These are phyloP conservation scores for Penicillium crystallinum DNA, from an alignment of 495 filamentous ascomycete species.

Conservation along the genomic window DNA sequence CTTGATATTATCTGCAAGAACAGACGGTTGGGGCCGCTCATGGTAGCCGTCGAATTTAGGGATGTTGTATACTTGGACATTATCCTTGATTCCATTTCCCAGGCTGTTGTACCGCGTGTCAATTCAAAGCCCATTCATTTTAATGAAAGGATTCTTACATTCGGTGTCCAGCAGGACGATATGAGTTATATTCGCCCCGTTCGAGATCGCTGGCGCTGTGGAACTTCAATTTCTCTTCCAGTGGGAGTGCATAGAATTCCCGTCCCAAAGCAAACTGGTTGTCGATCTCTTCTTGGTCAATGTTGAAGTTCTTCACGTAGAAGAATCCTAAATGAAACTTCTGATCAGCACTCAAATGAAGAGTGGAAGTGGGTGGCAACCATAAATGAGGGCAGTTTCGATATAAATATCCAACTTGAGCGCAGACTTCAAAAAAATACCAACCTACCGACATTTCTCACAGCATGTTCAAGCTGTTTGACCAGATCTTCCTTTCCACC, in stretches of 20 bases:
- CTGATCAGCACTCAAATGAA: neutral
- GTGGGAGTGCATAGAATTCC: constrained; percentile 49
- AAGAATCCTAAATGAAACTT: constrained; percentile 37
- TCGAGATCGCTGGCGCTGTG: constrained; percentile 28
- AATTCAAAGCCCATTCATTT: neutral
- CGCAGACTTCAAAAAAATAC: no score
- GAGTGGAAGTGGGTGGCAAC: neutral
- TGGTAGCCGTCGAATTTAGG: constrained; percentile 47
- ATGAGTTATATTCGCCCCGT: constrained; percentile 37
- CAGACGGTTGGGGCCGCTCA: constrained; percentile 31
- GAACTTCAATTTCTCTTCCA: constrained; percentile 53
- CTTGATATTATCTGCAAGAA: constrained; percentile 26
- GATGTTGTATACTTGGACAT: constrained; percentile 49
- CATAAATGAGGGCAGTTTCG: no score
- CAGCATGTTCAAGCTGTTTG: constrained; percentile 53
- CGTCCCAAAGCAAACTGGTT: constrained; percentile 53
- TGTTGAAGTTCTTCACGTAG: constrained; percentile 51
- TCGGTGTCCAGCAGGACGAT: constrained; percentile 41
- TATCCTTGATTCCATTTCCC: constrained; percentile 43
- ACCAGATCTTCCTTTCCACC: constrained; percentile 52
- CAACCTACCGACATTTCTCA: constrained; percentile 45
- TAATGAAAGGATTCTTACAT: constrained; percentile 22
- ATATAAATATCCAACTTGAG: neutral
- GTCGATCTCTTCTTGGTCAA: constrained; percentile 51
- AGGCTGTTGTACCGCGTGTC: constrained; percentile 19